Evolutionary conservation across 2,329 filamentous ascomycete genomes (phyloP), one percentile per base, ranked within the genome.

Genomic region (Helotiales sp.): DNA sequence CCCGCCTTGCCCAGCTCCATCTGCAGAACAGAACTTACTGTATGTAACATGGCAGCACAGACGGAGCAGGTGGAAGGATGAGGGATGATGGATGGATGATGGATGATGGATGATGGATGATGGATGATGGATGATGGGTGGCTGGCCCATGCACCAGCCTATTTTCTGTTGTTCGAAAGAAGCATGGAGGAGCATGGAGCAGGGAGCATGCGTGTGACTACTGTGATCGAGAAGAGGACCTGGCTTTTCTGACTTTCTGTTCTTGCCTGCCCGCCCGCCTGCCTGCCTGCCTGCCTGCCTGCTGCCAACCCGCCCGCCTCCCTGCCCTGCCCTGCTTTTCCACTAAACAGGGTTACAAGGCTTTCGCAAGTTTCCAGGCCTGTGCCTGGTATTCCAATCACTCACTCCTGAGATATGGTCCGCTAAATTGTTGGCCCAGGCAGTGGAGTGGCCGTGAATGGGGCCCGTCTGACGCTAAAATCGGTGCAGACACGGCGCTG

Each of bases 1-100:
- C 69, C 62, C 58, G 66, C 62, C 66, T 47, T 45, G 66, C 65
- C 63, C 61, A 64, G 61, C 55, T 61, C 34, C 49, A 57, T 43
- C 50, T 54, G 50, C 22, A 40, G 28, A 24, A 22, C 61, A 63
- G 50, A 37, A 50, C 22, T 63, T 40, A 20, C 34, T 54, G 34
- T 24, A 20, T 28, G 40, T n/a, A 45, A 10, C 37, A 52, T 30
- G 22, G 52, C 43, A 61, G 65, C 63, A 68, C 63, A 63, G 63
- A 66, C 65, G 40, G 32, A 45, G 22, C 30, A 55, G 26, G 32
- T 30, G n/a, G n/a, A n/a, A n/a, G n/a, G n/a, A n/a, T n/a, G n/a
- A n/a, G n/a, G n/a, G n/a, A n/a, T n/a, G n/a, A n/a, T n/a, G 37
- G 37, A 15, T 22, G 17, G 61, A 20, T n/a, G 32, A 30, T 26